A percentile compares a stretch with the other conserved stretches of the same genome.
phyloP scores from a whole-genome alignment of 2,329 filamentous ascomycete species.

The Grosmannia clavigera region DNA sequence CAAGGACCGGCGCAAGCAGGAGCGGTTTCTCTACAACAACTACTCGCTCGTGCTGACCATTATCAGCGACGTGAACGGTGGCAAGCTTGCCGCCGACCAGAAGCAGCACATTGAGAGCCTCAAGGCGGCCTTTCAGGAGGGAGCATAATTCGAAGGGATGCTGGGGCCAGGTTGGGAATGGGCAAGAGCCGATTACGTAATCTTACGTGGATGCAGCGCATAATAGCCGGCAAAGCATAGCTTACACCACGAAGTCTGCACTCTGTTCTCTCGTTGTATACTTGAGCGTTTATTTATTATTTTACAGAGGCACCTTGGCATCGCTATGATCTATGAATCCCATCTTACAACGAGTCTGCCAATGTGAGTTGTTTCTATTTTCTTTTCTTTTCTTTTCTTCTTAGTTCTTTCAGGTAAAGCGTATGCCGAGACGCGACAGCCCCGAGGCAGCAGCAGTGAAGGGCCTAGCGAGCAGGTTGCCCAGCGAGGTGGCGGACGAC shows the following conservation, averaged over 20 bases:
- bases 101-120: slow-evolving; percentile 61
- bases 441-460: background rate
- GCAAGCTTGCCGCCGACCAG: slow-evolving; percentile 64
- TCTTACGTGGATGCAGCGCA: background rate
- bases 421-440: background rate
- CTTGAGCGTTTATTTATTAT: background rate
- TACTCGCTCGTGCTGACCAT: slow-evolving; percentile 92
- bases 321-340: background rate
- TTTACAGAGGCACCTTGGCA: background rate
- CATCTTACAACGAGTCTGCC: background rate
- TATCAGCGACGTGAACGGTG: slow-evolving; percentile 57
- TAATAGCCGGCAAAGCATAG: background rate
- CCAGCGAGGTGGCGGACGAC: slow-evolving; percentile 4
- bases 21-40: slow-evolving; percentile 89
- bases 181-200: background rate
- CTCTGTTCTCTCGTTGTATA: background rate
- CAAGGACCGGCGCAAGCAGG: slow-evolving; percentile 63
- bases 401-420: background rate
- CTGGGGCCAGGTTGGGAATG: background rate
- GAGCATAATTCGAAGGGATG: slow-evolving; percentile 13
- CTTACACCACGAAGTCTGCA: background rate
- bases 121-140: slow-evolving; percentile 45
- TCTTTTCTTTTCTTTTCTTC: background rate
- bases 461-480: background rate
- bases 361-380: background rate